Evolutionary conservation across 2,329 filamentous ascomycete genomes (phyloP), one percentile per base, ranked within the genome.

Genomic region (Teratosphaeria destructans): DNA sequence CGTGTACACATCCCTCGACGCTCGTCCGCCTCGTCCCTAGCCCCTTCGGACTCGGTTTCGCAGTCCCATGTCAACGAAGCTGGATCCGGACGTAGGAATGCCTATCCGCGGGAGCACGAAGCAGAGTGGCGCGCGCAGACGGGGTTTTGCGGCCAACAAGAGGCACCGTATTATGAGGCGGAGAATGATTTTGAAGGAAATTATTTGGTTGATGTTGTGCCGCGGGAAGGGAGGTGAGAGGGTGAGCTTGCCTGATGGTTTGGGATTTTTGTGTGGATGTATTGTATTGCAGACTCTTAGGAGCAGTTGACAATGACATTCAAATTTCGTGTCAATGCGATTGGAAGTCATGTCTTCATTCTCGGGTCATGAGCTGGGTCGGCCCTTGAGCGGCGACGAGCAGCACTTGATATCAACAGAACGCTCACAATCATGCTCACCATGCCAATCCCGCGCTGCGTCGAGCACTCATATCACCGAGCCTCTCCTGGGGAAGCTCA

Each of bases 401-500:
- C 16, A 49, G 16, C n/a, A n/a, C 19, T 49, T 23, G 8, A 10
- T 23, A 23, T 49, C 7, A 49, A 49, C 19, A 49, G 19, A 49
- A 49, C 43, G 43, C 43, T 49, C 43, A 49, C 43, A 49, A 49
- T 23, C 43, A 49, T 19, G n/a, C 16, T n/a, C 19, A 23, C 10
- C 16, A n/a, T 49, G 4, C 43, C 5, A 23, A 6, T n/a, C 16
- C 14, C 5, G 43, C 11, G 43, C 43, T 19, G 11, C 37, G 23
- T n/a, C 43, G 43, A 53, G 26, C n/a, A n/a, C 53, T 62, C 55
- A 70, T 12, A 70, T 71, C 54, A 72, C 68, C 69, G 81, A 87
- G 23, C 88, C 86, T 66, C 88, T 85, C 71, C 88, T 70, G 27
- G 92, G 90, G 71, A 90, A 96, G 62, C 81, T 79, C 12, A 99